Conservation (phyloP, 306 rosid species). For the Cucurbita moschata region DNA sequence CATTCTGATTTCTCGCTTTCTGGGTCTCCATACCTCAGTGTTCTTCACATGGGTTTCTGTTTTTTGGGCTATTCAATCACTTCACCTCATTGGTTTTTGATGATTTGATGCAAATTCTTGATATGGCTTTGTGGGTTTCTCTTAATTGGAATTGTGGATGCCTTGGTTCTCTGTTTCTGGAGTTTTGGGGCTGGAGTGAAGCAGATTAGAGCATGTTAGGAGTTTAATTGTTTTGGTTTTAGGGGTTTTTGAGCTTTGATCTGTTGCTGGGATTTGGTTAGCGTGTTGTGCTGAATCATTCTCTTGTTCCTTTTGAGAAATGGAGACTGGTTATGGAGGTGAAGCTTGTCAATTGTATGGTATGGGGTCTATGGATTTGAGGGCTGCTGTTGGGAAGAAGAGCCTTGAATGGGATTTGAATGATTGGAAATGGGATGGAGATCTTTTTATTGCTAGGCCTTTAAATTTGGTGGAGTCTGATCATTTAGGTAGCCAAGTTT, state of each 20-base stretch:
- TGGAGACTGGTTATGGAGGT: constrained; percentile 59
- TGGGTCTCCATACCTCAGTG: not conserved
- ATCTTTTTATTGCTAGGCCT: constrained; percentile 57
- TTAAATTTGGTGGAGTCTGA: constrained; percentile 34
- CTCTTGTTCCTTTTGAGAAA: constrained; percentile 3
- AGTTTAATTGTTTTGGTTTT: not conserved
- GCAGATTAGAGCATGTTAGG: constrained; percentile 20
- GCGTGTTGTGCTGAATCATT: not conserved
- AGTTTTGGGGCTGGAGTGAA: constrained; percentile 37
- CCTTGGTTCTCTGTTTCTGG: constrained; percentile 30
- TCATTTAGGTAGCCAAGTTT: constrained; percentile 35
- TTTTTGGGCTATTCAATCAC: not conserved
- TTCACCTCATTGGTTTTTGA: not conserved
- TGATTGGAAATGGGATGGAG: constrained; percentile 75
- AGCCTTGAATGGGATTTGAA: constrained; percentile 68
- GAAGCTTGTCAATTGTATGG: constrained; percentile 34
- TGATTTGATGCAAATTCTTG: constrained; percentile 8
- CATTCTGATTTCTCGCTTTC: not conserved
- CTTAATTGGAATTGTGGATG: constrained; percentile 38
- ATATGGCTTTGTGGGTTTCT: constrained; percentile 31
- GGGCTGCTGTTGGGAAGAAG: constrained; percentile 37
- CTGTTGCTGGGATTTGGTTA: constrained; percentile 11
- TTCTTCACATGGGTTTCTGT: not conserved
- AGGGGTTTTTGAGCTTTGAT: constrained; percentile 8
- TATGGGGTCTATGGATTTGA: constrained; percentile 32